Percentiles rank a stretch among this genome's conserved stretches.
Evolutionary conservation across 164 flowering plant species (phyloP).

Genomic region (Sedum album): DNA sequence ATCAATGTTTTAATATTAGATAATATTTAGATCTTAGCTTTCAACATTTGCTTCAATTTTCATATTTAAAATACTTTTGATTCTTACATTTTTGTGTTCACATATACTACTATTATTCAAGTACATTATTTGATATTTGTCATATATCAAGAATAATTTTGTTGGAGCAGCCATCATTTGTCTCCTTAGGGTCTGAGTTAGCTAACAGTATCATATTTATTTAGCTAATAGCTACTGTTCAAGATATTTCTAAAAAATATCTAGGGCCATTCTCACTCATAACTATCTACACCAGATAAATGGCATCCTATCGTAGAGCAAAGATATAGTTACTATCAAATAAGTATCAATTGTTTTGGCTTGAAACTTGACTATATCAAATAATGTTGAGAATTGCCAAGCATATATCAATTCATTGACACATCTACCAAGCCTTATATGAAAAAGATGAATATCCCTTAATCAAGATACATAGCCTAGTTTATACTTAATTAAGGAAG

Average conservation of each 20-base stretch:
- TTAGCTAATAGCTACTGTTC: neutral
- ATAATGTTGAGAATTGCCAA: neutral
- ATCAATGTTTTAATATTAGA: too few relatives aligned
- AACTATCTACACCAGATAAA: neutral
- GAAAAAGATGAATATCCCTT: neutral
- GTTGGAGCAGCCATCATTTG: neutral
- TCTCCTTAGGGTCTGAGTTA: neutral
- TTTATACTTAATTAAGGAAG: neutral
- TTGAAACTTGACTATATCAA: neutral
- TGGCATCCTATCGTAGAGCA: neutral
- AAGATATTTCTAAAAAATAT: neutral
- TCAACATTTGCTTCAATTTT: too few relatives aligned
- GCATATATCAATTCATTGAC: neutral
- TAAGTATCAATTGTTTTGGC: neutral
- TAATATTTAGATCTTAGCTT: too few relatives aligned
- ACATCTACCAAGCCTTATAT: neutral
- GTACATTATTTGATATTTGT: too few relatives aligned
- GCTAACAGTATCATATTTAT: neutral
- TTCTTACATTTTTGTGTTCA: too few relatives aligned
- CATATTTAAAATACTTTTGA: too few relatives aligned
- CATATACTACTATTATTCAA: too few relatives aligned
- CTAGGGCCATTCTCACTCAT: neutral
- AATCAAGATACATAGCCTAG: neutral
- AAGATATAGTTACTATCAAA: neutral
- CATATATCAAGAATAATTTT: neutral